Percentiles rank a stretch among this genome's conserved stretches.
phyloP scores from a whole-genome alignment of 208 protist genomes.

The Eutreptiella sp. region DNA sequence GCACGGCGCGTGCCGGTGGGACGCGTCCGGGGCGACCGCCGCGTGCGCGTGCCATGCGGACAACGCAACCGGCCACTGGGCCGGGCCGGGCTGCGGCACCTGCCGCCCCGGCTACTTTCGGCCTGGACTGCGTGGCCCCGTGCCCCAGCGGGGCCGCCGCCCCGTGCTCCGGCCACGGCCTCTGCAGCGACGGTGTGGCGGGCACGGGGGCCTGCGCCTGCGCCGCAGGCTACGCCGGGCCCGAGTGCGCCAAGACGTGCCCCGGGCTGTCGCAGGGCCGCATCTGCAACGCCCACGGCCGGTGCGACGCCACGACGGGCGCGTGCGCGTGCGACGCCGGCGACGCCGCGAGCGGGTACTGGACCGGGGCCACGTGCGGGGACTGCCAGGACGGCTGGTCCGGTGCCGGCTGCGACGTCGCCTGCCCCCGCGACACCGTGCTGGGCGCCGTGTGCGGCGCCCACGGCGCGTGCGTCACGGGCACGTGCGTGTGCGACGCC shows the following conservation, averaged over 20 bases:
- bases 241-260: conserved; percentile 8
- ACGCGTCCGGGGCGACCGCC: background rate
- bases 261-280: conserved; percentile 1
- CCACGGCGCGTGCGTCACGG: background rate
- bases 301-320: conserved; percentile 18
- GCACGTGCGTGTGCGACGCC: background rate
- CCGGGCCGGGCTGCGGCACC: background rate
- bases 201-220: conserved; percentile 18
- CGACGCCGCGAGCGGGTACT: background rate
- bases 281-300: conserved; percentile 24
- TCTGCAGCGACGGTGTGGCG: conserved; percentile 17
- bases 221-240: conserved; percentile 9
- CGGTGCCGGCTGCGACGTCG: background rate
- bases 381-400: background rate
- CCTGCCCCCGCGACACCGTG: background rate
- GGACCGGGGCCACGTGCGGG: background rate
- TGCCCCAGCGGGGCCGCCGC: background rate
- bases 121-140: background rate
- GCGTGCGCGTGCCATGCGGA: background rate
- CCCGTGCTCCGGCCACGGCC: conserved; percentile 13
- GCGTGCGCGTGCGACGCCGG: conserved; percentile 2
- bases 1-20: conserved; percentile 6
- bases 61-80: background rate
- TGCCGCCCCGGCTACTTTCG: background rate
- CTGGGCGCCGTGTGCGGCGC: background rate